Base-by-base conservation (phyloP, 2,329 filamentous ascomycete genomes). In the Neofusicoccum sp. region DNA sequence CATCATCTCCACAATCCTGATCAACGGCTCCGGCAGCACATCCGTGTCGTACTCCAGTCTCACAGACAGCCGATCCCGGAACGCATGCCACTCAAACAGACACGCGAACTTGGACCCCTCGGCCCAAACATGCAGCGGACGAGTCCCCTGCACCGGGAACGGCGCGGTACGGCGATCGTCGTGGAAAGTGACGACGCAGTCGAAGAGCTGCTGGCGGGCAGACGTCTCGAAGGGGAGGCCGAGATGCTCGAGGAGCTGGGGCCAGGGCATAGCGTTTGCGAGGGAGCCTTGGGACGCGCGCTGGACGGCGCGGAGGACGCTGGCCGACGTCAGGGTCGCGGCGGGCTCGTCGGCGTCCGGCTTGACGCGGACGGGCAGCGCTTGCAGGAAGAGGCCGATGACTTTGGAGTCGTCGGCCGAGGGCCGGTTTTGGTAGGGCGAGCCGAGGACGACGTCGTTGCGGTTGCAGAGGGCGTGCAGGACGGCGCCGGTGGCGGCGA, bases 341-440 rank as follows among this genome's bases (percentile, higher is more conserved):
- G 11, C 12, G 16, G 26, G 38, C 38, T 14, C 6, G 30, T 14
- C 47, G 7, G 38, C 11, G n/a, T n/a, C 38, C 38, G 33, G 56
- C 56, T 53, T 12, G 38, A 69, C 60, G 14, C 71, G 62, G 24
- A 73, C 63, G 1, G 71, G 71, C 0, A 73, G 59, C 7, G 71
- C 69, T 49, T 73, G 62, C 2, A 73, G 65, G 63, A 70, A 73
- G 1, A 73, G 63, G 1, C 71, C 71, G 16, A 73, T 64, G 8
- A 62, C 60, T 1, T 66, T 51, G 12, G 65, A 30, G 53, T 72
- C 71, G 11, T 64, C 63, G 24, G 54, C 54, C 1, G 62, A 62
- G 11, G 60, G 43, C 1, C 70, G 70, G 58, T 72, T 72, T 5
- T 70, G 33, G 31, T 67, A 72, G 9, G 72, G 72, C 8, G 48